Conservation (phyloP, 1,139 yeast genomes). For the Pichia sp. region DNA sequence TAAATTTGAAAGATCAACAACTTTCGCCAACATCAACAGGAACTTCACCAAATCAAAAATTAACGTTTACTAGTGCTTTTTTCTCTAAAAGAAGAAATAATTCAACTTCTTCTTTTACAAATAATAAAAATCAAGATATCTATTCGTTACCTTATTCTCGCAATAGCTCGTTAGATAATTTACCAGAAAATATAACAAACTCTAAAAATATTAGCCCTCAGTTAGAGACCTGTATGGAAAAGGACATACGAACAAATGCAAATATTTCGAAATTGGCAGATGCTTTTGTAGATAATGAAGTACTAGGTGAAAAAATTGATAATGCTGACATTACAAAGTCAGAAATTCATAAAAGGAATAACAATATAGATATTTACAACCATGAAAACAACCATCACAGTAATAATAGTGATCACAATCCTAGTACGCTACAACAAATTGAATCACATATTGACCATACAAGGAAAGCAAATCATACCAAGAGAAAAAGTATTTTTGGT, state of each 20-base stretch:
- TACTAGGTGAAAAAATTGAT: no score
- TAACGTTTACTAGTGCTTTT: background rate
- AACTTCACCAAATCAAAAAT: background rate
- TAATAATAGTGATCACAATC: background rate
- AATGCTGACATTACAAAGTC: background rate
- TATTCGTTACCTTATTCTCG: background rate
- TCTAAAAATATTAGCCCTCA: background rate
- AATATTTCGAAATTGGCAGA: no score
- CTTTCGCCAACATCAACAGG: background rate
- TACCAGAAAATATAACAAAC: constrained; percentile 1
- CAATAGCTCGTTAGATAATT: constrained; percentile 3
- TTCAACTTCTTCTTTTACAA: constrained; percentile 1
- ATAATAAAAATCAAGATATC: background rate
- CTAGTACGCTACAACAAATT: background rate
- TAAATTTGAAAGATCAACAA: background rate
- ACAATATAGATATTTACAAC: background rate
- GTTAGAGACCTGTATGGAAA: constrained; percentile 10
- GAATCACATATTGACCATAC: background rate
- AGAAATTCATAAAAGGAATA: background rate
- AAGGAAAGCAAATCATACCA: background rate
- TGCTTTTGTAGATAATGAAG: no score
- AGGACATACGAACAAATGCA: background rate
- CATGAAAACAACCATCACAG: no score
- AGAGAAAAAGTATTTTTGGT: constrained; percentile 9
- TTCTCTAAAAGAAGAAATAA: constrained; percentile 5